These are phyloP conservation scores for Pythium periplocum DNA, from an alignment of 352 stramenopile genomes.

Conservation along the genomic window DNA sequence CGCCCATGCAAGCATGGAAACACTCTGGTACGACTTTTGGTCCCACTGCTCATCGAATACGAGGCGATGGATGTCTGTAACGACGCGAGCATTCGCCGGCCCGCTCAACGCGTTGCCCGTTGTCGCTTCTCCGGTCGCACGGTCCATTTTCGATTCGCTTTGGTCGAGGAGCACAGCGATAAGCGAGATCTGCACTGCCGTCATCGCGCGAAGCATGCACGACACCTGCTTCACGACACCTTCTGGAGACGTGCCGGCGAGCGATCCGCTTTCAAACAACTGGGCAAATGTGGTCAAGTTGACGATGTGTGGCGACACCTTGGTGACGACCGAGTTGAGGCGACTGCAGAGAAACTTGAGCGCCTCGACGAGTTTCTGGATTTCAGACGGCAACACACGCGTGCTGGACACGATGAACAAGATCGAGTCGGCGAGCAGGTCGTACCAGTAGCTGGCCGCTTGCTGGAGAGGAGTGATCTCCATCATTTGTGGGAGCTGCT, in stretches of 20 bases:
- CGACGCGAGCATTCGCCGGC: conserved; percentile 39
- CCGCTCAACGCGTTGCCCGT: conserved; percentile 30
- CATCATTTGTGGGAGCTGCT: conserved; percentile 47
- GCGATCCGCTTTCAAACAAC: conserved; percentile 62
- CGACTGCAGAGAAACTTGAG: conserved; percentile 53
- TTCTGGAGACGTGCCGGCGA: conserved; percentile 56
- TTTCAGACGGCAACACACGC: conserved; percentile 42
- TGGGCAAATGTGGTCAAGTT: conserved; percentile 73
- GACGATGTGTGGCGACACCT: conserved; percentile 78
- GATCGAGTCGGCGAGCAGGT: conserved; percentile 59
- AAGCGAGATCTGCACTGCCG: conserved; percentile 60
- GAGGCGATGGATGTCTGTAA: conserved; percentile 55
- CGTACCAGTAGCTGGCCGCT: conserved; percentile 74
- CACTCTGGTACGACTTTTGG: conserved; percentile 58
- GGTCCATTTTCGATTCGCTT: conserved; percentile 48
- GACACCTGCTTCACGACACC: conserved; percentile 67
- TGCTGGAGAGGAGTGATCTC: conserved; percentile 54
- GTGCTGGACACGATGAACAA: conserved; percentile 59
- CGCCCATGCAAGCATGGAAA: conserved; percentile 74
- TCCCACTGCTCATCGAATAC: conserved; percentile 69
- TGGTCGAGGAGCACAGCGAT: conserved; percentile 57
- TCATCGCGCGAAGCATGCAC: conserved; percentile 74
- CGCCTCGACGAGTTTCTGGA: conserved; percentile 42
- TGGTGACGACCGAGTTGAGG: conserved; percentile 50
- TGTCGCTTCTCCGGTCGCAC: conserved; percentile 47